Percentiles rank a stretch among this genome's conserved stretches.
These are phyloP conservation scores for Phytopythium sindhum DNA, from an alignment of 352 stramenopile species.

Conservation along the genomic window DNA sequence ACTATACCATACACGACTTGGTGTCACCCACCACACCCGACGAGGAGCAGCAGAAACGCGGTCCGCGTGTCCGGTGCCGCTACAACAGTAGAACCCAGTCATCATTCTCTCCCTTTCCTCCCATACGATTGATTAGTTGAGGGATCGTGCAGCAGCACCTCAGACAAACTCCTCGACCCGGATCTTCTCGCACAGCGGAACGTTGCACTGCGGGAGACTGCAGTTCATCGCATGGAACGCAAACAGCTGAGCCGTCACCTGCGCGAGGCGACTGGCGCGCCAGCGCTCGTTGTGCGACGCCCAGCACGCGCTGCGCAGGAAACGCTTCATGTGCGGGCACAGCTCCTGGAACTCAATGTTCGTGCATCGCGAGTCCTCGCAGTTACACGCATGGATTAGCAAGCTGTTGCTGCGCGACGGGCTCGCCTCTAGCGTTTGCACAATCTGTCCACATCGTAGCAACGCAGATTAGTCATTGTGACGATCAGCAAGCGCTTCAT, in stretches of 20 bases:
- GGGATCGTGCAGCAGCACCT: slow-evolving; percentile 1
- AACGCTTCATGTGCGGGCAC: slow-evolving; percentile 64
- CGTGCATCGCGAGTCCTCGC: slow-evolving; percentile 38
- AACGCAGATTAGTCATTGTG: not conserved
- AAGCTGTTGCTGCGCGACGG: slow-evolving; percentile 45
- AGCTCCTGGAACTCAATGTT: slow-evolving; percentile 36
- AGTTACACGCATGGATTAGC: slow-evolving; percentile 57
- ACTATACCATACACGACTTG: no score
- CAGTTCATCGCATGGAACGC: slow-evolving; percentile 50
- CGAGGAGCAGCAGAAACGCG: no score
- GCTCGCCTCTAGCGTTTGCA: slow-evolving; percentile 35
- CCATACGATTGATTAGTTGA: no score
- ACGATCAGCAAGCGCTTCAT: not conserved
- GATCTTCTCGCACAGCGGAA: slow-evolving; percentile 39
- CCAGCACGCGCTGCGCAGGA: slow-evolving; percentile 64
- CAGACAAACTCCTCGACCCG: slow-evolving; percentile 31
- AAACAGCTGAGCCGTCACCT: slow-evolving; percentile 51
- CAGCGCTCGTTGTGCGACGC: slow-evolving; percentile 58
- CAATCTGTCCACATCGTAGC: slow-evolving; percentile 23
- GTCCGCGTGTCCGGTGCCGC: no score
- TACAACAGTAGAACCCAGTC: no score
- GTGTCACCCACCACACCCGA: no score
- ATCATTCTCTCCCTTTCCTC: no score
- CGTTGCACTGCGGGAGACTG: slow-evolving; percentile 28
- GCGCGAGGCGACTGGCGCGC: slow-evolving; percentile 41